Evolutionary conservation across 371 early-diverging fungal species (phyloP), one percentile per base, ranked within the genome.

Genomic region (Actinomortierella wolfii): DNA sequence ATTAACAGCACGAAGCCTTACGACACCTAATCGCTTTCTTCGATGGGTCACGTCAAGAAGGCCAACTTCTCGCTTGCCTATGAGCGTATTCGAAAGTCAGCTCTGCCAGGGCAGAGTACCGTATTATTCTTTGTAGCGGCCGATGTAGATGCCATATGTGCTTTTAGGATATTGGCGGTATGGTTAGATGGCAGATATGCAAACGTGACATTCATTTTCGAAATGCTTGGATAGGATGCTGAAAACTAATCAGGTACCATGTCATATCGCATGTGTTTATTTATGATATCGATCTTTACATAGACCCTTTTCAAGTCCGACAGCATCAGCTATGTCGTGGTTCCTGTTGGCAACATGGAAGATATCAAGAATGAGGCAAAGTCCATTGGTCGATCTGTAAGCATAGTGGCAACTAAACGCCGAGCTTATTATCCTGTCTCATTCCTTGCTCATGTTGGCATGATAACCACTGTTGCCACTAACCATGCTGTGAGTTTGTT

Each of bases 141-240:
- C 14, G 94, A 94, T 78, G 89, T 89, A 11, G 97, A 97, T 77
- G 86, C 92, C 15, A 78, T 97, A 14, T 97, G 97, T 76, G 92
- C 92, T 1, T 84, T 87, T 65, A 86, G 86, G 61, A 91, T 95
- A 51, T 78, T 96, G 40, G 84, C 89, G 71, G 93, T 89, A 78
- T 57, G 67, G 41, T 15, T 23, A 26, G 55, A n/a, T 6, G 41
- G 21, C 40, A 51, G 15, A 39, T 20, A n/a, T 26, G 41, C 54
- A 5, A 56, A 23, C 29, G 9, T 57, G 17, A 57, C 9, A 2
- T 60, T 20, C 44, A 29, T 43, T 0, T 20, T n/a, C 28, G 40
- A 49, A 28, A 14, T 39, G 17, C 40, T 21, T 40, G 21, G 15
- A 23, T 34, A 43, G 29, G 21, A 23, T 56, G 26, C 74, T 94